These are phyloP conservation scores for Fraxinus velutina DNA, from an alignment of 305 asterid genomes.

Conservation along the genomic window DNA sequence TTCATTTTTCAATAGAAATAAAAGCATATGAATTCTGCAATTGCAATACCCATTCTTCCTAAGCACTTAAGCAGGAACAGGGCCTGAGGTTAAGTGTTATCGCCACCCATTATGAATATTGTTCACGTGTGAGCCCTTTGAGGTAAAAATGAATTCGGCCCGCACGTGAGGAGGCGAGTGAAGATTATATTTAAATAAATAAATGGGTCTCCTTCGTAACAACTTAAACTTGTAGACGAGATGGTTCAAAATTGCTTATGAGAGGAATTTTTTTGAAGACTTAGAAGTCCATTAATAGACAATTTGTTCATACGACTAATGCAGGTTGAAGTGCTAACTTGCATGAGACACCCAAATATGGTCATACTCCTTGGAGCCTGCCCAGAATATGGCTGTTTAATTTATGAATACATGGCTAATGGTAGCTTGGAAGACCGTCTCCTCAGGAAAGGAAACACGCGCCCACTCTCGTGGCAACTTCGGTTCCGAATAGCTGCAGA, in stretches of 20 bases:
- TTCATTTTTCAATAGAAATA: neutral
- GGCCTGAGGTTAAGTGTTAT: neutral
- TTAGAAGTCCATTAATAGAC: neutral
- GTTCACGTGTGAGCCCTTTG: neutral
- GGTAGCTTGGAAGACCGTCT: constrained; percentile 86
- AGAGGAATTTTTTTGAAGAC: neutral
- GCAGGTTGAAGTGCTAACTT: constrained; percentile 75
- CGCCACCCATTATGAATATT: neutral
- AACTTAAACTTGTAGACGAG: neutral
- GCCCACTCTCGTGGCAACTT: constrained; percentile 71
- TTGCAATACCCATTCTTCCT: neutral
- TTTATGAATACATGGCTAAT: constrained; percentile 76
- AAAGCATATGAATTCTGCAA: neutral
- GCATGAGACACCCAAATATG: constrained; percentile 89
- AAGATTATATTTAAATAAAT: neutral
- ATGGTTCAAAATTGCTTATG: neutral
- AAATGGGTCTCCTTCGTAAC: neutral
- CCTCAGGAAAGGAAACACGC: constrained; percentile 39
- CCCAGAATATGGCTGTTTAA: constrained; percentile 85
- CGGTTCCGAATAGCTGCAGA: constrained; percentile 81
- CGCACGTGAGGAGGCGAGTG: neutral
- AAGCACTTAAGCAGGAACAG: neutral
- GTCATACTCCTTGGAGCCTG: constrained; percentile 90
- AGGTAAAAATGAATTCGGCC: neutral
- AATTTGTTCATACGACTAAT: neutral